These are phyloP conservation scores for Aspergillus sp. DNA, from an alignment of 2,329 filamentous ascomycete genomes.

Conservation along the genomic window DNA sequence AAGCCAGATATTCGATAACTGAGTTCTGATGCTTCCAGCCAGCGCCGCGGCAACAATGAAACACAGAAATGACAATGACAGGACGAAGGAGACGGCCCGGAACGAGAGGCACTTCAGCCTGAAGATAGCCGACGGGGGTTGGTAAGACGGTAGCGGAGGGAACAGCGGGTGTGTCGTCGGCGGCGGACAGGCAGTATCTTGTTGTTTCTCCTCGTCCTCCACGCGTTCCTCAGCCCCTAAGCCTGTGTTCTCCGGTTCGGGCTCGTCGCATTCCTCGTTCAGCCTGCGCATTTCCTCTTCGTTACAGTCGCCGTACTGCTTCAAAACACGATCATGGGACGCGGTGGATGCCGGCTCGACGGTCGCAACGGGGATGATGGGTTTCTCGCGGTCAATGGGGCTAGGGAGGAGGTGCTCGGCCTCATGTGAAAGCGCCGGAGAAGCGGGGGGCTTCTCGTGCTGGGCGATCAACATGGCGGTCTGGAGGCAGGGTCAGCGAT, in stretches of 20 bases:
- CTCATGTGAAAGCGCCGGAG: neutral
- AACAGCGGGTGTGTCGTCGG: conserved; percentile 47
- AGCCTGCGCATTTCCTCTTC: neutral
- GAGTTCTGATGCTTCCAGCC: conserved; percentile 53
- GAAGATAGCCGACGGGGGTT: conserved; percentile 58
- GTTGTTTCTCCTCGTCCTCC: conserved; percentile 1
- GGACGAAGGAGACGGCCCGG: conserved; percentile 58
- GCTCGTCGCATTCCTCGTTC: neutral
- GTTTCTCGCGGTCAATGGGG: neutral
- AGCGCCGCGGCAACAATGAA: conserved; percentile 67
- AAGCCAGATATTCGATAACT: conserved; percentile 42
- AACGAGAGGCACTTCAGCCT: conserved; percentile 58
- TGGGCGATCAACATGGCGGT: neutral
- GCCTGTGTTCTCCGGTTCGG: neutral
- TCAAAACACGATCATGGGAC: neutral
- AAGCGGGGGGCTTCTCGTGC: neutral
- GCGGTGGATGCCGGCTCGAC: neutral
- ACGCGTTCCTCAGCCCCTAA: conserved; percentile 7
- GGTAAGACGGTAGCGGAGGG: conserved; percentile 73
- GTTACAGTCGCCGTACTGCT: neutral
- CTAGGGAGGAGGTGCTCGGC: neutral
- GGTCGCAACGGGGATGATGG: neutral
- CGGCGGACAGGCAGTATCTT: neutral
- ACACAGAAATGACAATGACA: conserved; percentile 68
- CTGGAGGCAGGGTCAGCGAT: no score